Conservation (phyloP, 2,329 filamentous ascomycete species). For the Exophiala oligosperma region DNA sequence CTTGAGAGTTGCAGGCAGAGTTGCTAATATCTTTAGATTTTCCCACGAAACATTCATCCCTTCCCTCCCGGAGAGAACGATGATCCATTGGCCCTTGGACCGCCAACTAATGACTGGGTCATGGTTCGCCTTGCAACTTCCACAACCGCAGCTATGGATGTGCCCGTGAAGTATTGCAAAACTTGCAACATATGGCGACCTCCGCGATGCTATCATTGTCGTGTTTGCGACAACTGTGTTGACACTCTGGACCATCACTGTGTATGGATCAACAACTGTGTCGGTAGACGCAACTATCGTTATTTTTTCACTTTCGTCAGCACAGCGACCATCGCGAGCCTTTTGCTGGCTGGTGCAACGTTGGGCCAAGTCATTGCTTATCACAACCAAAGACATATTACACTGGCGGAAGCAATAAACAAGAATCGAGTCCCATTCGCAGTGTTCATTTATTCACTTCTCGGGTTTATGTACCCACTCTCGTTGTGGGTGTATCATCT, state of each 20-base stretch:
- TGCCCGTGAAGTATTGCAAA: conserved; percentile 96
- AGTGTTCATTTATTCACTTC: conserved; percentile 77
- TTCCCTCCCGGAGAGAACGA: conserved; percentile 77
- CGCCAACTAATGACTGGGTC: conserved; percentile 89
- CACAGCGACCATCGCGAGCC: conserved; percentile 70
- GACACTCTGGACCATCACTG: conserved; percentile 98
- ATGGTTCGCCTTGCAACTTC: conserved; percentile 79
- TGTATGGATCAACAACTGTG: conserved; percentile 98
- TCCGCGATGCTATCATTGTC: conserved; percentile 92
- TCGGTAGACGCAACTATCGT: conserved; percentile 94
- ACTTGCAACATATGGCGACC: conserved; percentile 98
- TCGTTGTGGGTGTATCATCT: conserved; percentile 86
- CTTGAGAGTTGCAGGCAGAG: background rate
- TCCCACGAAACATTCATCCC: conserved; percentile 86
- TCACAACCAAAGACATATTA: conserved; percentile 60
- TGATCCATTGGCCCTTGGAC: conserved; percentile 78
- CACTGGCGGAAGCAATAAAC: conserved; percentile 67
- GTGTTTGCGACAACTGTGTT: conserved; percentile 94
- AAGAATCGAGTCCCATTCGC: conserved; percentile 80
- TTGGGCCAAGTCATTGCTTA: conserved; percentile 81
- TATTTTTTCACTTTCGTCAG: conserved; percentile 94
- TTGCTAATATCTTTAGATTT: conserved; percentile 61
- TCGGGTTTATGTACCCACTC: conserved; percentile 76
- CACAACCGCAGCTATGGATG: conserved; percentile 85
- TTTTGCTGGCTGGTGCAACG: conserved; percentile 74